Percentiles rank a stretch among this genome's conserved stretches.
These are phyloP conservation scores for Zea luxurians DNA, from an alignment of 176 grass and related monocot species.

Conservation along the genomic window DNA sequence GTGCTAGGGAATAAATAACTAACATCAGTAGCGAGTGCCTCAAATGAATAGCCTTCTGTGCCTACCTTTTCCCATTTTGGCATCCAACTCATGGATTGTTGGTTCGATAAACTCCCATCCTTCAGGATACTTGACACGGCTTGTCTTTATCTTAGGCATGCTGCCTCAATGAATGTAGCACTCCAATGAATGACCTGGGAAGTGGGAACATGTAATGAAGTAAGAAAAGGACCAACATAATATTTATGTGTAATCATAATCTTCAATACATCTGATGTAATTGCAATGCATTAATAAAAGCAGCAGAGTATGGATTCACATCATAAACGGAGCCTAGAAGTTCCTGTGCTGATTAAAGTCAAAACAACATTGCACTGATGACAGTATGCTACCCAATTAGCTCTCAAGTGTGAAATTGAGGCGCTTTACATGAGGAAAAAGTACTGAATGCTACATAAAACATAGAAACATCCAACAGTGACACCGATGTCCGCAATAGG, in stretches of 20 bases:
- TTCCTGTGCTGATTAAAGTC: background rate
- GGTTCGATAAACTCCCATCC: slow-evolving; percentile 90
- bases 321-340: background rate
- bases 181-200: background rate
- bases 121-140: slow-evolving; percentile 69
- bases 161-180: background rate
- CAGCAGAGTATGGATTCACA: background rate
- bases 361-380: background rate
- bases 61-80: slow-evolving; percentile 86
- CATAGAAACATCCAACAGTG: background rate
- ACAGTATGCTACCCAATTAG: background rate
- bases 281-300: too few species aligned
- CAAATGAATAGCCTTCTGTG: background rate
- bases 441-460: background rate
- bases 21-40: background rate
- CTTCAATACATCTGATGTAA: background rate
- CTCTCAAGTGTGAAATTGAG: background rate
- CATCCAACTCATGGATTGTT: slow-evolving; percentile 73
- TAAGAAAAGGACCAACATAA: background rate
- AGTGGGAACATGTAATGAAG: background rate
- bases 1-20: background rate
- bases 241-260: background rate
- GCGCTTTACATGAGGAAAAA: background rate
- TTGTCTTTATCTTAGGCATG: slow-evolving; percentile 87
- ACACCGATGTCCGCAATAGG: too few species aligned